phyloP scores from a whole-genome alignment of 805 yeast species.

The Cyberlindnera suaveolens region DNA sequence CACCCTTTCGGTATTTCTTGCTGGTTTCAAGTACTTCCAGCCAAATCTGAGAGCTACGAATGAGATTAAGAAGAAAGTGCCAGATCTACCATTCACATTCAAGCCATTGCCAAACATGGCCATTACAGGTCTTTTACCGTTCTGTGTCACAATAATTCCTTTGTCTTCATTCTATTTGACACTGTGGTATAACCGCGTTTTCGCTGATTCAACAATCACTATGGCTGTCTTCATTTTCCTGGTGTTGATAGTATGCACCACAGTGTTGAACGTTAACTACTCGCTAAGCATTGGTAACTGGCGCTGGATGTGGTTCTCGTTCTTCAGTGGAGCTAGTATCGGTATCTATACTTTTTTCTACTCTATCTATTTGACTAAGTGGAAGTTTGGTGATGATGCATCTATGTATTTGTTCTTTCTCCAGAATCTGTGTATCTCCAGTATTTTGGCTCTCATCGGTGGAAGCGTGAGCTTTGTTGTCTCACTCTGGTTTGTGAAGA shows the following conservation, averaged over 20 bases:
- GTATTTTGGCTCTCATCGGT: constrained; percentile 19
- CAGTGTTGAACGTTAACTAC: constrained; percentile 19
- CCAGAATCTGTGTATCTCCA: constrained; percentile 20
- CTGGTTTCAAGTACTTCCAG: constrained; percentile 8
- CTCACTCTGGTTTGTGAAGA: constrained; percentile 15
- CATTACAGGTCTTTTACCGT: constrained; percentile 26
- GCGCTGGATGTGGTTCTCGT: constrained; percentile 26
- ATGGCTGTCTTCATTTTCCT: constrained; percentile 15
- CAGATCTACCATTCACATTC: constrained; percentile 23
- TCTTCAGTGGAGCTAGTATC: constrained; percentile 22
- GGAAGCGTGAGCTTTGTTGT: constrained; percentile 18
- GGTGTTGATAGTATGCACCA: constrained; percentile 12
- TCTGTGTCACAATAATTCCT: constrained; percentile 22
- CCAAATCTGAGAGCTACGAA: constrained; percentile 7
- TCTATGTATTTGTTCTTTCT: constrained; percentile 19
- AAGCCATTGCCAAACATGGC: constrained; percentile 20
- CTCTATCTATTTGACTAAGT: constrained; percentile 21
- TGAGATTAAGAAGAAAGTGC: constrained; percentile 18
- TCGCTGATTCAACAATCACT: constrained; percentile 13
- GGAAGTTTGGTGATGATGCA: constrained; percentile 24
- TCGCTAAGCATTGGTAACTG: constrained; percentile 24
- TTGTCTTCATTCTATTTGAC: constrained; percentile 23
- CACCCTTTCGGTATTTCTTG: constrained; percentile 10
- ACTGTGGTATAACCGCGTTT: constrained; percentile 24
- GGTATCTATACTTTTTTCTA: constrained; percentile 23